These are phyloP conservation scores for Pythium chondricola DNA, from an alignment of 352 stramenopile genomes.

Conservation along the genomic window DNA sequence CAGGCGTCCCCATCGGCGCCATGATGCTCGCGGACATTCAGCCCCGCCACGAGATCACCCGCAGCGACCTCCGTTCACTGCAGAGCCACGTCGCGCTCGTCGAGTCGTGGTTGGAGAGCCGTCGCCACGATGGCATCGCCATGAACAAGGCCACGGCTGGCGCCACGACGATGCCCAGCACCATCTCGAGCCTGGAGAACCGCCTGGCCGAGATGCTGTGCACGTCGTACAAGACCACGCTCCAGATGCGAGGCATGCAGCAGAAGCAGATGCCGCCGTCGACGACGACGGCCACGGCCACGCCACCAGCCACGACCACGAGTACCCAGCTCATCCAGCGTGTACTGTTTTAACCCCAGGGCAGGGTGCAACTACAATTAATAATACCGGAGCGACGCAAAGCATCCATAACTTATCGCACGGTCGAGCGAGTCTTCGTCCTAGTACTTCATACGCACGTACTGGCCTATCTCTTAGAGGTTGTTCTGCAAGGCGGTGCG, in stretches of 20 bases:
- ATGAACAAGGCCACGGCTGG: not conserved
- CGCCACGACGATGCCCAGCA: slow-evolving; percentile 1
- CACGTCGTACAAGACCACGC: slow-evolving; percentile 15
- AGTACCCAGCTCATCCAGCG: slow-evolving; percentile 1
- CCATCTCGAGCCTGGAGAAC: too few species aligned
- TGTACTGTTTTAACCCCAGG: slow-evolving; percentile 3
- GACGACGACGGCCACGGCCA: not conserved
- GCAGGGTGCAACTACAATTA: not conserved
- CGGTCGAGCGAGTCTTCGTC: too few species aligned
- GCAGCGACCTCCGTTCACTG: not conserved
- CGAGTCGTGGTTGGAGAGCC: slow-evolving; percentile 16
- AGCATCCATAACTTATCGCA: too few species aligned
- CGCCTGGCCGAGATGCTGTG: slow-evolving; percentile 17
- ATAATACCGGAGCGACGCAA: too few species aligned
- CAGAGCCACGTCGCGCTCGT: slow-evolving; percentile 7
- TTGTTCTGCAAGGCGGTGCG: slow-evolving; percentile 41
- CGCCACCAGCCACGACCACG: not conserved
- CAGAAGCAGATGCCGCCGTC: slow-evolving; percentile 10
- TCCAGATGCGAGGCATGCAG: slow-evolving; percentile 16
- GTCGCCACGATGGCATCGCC: slow-evolving; percentile 4
- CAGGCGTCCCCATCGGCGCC: slow-evolving; percentile 48
- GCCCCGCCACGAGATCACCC: slow-evolving; percentile 21
- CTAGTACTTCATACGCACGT: not conserved
- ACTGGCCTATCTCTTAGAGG: not conserved
- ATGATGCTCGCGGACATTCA: slow-evolving; percentile 50